Evolutionary conservation across 108 stramenopile species (phyloP).

Genomic region (Nitzschia inconspicua): DNA sequence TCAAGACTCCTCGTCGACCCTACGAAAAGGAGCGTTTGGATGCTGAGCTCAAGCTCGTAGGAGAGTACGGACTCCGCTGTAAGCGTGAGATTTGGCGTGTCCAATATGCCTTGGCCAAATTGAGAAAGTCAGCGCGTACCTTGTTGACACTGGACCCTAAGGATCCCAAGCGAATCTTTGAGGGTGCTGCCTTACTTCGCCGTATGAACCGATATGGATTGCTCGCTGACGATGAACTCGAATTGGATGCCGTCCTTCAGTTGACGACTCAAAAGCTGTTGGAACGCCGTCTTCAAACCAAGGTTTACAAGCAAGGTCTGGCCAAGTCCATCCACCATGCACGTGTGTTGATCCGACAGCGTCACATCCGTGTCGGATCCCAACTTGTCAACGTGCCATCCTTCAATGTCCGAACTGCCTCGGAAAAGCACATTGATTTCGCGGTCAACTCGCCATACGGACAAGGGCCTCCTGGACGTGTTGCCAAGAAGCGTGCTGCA

Average conservation of each 20-base stretch:
- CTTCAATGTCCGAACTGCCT: slow-evolving; percentile 96
- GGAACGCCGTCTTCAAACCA: slow-evolving; percentile 96
- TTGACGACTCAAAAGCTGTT: slow-evolving; percentile 98
- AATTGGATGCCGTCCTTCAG: slow-evolving; percentile 97
- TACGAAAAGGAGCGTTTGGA: slow-evolving; percentile 99
- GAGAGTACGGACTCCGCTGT: slow-evolving; percentile 99
- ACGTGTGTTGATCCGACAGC: slow-evolving; percentile 98
- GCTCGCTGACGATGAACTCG: slow-evolving; percentile 94
- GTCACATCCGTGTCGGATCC: slow-evolving; percentile 98
- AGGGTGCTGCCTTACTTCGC: slow-evolving; percentile 97
- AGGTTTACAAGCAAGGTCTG: slow-evolving; percentile 97
- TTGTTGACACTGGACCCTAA: slow-evolving; percentile 94
- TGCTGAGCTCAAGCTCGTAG: slow-evolving; percentile 96
- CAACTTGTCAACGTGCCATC: slow-evolving; percentile 98
- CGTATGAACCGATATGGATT: slow-evolving; percentile 97
- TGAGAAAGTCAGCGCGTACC: slow-evolving; percentile 98
- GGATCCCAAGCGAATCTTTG: slow-evolving; percentile 98
- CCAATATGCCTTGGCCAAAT: slow-evolving; percentile 98
- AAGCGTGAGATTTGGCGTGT: slow-evolving; percentile 99
- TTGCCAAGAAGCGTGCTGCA: slow-evolving; percentile 94
- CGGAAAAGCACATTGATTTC: slow-evolving; percentile 99
- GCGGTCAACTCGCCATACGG: slow-evolving; percentile 95
- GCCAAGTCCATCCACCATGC: slow-evolving; percentile 99
- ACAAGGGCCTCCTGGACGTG: slow-evolving; percentile 97
- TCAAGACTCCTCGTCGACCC: slow-evolving; percentile 99